Base-by-base conservation (phyloP, 257 asterid genomes). In the Solanum pinnatisectum region DNA sequence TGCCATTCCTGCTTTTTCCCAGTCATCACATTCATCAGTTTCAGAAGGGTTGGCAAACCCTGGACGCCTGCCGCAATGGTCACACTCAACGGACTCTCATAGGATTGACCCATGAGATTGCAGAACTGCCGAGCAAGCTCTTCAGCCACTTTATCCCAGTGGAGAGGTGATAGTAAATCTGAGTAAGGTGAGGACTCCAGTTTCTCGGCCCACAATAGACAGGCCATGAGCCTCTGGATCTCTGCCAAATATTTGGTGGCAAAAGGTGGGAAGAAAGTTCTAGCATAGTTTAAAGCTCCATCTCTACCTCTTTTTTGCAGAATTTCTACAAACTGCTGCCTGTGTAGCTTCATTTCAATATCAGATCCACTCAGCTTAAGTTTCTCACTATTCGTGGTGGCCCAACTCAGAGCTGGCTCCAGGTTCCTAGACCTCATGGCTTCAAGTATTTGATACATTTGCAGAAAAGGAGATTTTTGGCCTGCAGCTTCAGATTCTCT, bases 1-100 rank as follows among this genome's bases (percentile, higher is more conserved):
- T 94, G 98, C 98, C 98, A 97, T 88, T 97, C 99, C 87, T 94
- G 96, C 84, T 93, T 97, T 79, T 93, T 94, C 63, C 95, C 96
- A 1, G 92, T 91, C 98, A 95, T 93, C 85, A 95, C 98, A 30
- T 94, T 95, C 96, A 94, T 92, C 92, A 95, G 91, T 90, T 97
- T 95, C 90, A 96, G 91, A 76, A 96, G 96, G 30, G 95, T 96
- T 1, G 98, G 99, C 88, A 96, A 74, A 33, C 98, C 99, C 91
- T 94, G 99, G 81, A 92, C 92, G 8, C 99, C 98, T 63, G 98
- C 99, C 6, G 94, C 96, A 86, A 97, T 86, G 5, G 99, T 93
- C 83, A 95, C 95, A 9, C 93, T 93, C 90, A 97, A 88, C 9
- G 99, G 99, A 72, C 95, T 94, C 91, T 91, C 93, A 14, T 90